Base-by-base conservation (phyloP, 1,284 basidiomycete genomes). In the Laetiporus sulphureus region DNA sequence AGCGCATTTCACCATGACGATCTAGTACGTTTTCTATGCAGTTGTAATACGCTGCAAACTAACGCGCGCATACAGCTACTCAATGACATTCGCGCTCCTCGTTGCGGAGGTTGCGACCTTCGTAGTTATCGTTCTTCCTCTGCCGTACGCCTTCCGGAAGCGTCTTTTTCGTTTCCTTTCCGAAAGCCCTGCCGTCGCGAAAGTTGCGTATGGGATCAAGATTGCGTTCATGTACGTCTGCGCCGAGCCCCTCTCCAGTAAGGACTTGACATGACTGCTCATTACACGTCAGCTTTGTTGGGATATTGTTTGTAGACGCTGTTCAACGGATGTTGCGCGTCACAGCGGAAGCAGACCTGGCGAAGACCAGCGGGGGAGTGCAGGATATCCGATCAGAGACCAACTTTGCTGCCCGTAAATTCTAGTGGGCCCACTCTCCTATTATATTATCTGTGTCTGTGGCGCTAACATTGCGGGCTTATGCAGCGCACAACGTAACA, bases 251-350 rank as follows among this genome's bases (percentile, higher is more conserved):
- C 41, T 38, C 24, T 15, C 27, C 31, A 39, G 18, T 5, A 39
- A 10, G 11, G 27, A 7, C 42, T 11, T 38, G 41, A 33, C 25
- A 31, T 23, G 22, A 42, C 23, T 15, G 23, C 27, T 44, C 15
- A 23, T 15, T 20, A 19, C 12, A 13, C 11, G 41, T 15, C 53
- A 93, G 91, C 50, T 96, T 95, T 57, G 83, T 96, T 1, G 88
- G 71, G 1, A 79, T 97, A 5, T 68, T 90, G 32, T 91, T 92
- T 53, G 69, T 80, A n/a, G 93, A 97, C 54, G 91, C 94, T 20
- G 71, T 95, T 32, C 93, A 97, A 65, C 77, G 93, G 50, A 94
- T 96, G 89, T 79, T 87, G 69, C 79, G 90, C 45, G 83, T 95
- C 29, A 82, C 83, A 13, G 73, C 79, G 4, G 85, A 91, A 64